Evolutionary conservation across 805 yeast genomes (phyloP), one percentile per base, ranked within the genome.

Genomic region (Metschnikowia bowlesiae): DNA sequence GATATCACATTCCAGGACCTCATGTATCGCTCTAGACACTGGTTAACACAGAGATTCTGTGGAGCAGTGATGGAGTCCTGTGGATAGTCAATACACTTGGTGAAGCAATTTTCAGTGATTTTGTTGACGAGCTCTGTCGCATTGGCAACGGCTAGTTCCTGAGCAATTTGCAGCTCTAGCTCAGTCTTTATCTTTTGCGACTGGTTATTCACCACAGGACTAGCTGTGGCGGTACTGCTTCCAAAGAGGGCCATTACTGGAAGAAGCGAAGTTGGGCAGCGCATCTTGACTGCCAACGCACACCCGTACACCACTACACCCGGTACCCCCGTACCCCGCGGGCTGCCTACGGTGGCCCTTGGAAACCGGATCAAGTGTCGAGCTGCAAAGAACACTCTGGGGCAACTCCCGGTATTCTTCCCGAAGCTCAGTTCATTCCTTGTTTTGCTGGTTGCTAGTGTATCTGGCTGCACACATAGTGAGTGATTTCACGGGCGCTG

Each of bases 121-220:
- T 88, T 85, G 70, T 84, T 86, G 32, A 90, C 95, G 48, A 91
- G 74, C 61, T 88, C 91, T 1, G 92, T 85, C 34, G 96, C 97
- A 67, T 90, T 88, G 16, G 91, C 94, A n/a, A 89, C 80, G 1
- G 96, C 96, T 54, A 91, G 74, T 63, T 91, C 97, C 65, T 83
- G 87, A 39, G 84, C 75, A 50, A 91, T 83, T 62, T 85, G 88
- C 16, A 75, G 73, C 66, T 87, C 85, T 48, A 89, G 69, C 62
- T 83, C 80, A 29, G 79, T 78, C 62, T 85, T 84, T 52, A 84
- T 44, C 29, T 49, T 50, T 26, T 36, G 47, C 26, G 57, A 49
- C 46, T 44, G 53, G 49, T 29, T 49, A 26, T 46, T 28, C 8
- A 48, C 47, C 14, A 48, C 53, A 13, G 58, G 49, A 13, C 52